Evolutionary conservation across 345 rosid species (phyloP).

Genomic region (Cardiospermum halicacabum): DNA sequence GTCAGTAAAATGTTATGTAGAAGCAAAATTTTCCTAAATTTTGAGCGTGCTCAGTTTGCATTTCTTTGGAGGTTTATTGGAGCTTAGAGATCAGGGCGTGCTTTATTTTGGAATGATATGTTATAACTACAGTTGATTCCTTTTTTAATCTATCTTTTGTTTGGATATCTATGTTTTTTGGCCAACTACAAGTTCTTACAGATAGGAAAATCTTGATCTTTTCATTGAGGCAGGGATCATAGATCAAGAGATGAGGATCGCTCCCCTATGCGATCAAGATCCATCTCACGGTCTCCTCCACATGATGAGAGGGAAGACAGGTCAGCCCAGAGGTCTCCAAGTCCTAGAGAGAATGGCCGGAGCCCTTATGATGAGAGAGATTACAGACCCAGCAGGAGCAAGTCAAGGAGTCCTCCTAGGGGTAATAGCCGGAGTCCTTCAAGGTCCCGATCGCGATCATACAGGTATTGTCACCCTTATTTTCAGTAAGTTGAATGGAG

Average conservation of each 20-base stretch:
- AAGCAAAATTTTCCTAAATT: neutral
- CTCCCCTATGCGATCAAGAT: slow-evolving; percentile 51
- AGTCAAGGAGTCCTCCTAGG: slow-evolving; percentile 51
- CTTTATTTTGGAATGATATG: slow-evolving; percentile 7
- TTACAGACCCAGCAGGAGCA: slow-evolving; percentile 30
- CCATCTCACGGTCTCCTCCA: slow-evolving; percentile 56
- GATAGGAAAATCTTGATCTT: slow-evolving; percentile 3
- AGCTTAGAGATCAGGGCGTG: neutral
- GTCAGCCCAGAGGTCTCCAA: slow-evolving; percentile 38
- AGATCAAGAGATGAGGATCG: slow-evolving; percentile 36
- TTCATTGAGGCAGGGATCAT: slow-evolving; percentile 36
- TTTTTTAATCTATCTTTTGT: neutral
- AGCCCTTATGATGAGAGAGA: slow-evolving; percentile 37
- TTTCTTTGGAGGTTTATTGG: slow-evolving; percentile 8
- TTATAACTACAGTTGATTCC: slow-evolving; percentile 8
- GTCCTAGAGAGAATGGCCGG: slow-evolving; percentile 43
- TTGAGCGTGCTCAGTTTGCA: neutral
- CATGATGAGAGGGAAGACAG: slow-evolving; percentile 34
- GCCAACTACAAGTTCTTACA: slow-evolving; percentile 7
- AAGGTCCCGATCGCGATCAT: slow-evolving; percentile 45
- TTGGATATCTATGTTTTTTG: neutral
- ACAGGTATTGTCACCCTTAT: slow-evolving; percentile 33
- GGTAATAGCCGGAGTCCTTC: slow-evolving; percentile 35
- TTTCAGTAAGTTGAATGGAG: neutral
- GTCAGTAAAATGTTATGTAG: slow-evolving; percentile 12